phyloP scores from a whole-genome alignment of 345 rosid genomes.

The Brassica nigra region DNA sequence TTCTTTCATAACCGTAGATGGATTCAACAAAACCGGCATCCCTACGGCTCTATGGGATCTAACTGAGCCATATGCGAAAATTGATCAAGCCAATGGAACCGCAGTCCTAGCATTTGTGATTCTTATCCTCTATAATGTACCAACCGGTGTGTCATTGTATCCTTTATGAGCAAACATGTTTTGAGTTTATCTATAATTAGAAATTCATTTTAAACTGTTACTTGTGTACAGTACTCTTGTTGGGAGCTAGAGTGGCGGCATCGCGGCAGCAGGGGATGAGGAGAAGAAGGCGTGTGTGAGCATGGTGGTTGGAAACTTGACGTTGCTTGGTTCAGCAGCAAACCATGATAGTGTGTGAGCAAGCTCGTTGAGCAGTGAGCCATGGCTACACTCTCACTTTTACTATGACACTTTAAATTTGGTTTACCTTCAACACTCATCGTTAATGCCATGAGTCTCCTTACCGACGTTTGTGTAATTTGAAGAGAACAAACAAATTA shows the following conservation, averaged over 20 bases:
- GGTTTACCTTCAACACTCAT: conserved; percentile 79
- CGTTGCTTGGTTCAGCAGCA: conserved; percentile 81
- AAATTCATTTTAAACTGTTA: too few relatives aligned
- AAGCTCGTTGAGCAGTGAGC: conserved; percentile 61
- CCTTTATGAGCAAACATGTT: too few relatives aligned
- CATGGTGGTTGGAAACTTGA: conserved; percentile 77
- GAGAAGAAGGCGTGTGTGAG: conserved; percentile 94
- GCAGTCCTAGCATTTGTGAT: conserved; percentile 65
- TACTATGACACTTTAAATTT: conserved; percentile 66
- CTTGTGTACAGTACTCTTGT: conserved; percentile 57
- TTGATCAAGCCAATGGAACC: conserved; percentile 50
- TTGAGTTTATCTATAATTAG: too few relatives aligned
- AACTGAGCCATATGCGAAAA: conserved; percentile 70
- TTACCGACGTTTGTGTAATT: too few relatives aligned
- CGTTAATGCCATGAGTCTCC: conserved; percentile 68
- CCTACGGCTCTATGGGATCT: conserved; percentile 75
- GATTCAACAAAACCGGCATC: conserved; percentile 79
- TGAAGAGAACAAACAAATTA: too few relatives aligned
- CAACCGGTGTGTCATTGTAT: conserved; percentile 56
- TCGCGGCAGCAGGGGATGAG: conserved; percentile 50
- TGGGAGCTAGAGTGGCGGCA: conserved; percentile 72
- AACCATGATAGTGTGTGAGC: conserved; percentile 85
- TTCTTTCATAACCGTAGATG: too few relatives aligned
- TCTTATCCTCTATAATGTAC: conserved; percentile 73
- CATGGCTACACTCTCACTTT: conserved; percentile 64